These are phyloP conservation scores for Ochromonas danica DNA, from an alignment of 108 stramenopile genomes.

Conservation along the genomic window DNA sequence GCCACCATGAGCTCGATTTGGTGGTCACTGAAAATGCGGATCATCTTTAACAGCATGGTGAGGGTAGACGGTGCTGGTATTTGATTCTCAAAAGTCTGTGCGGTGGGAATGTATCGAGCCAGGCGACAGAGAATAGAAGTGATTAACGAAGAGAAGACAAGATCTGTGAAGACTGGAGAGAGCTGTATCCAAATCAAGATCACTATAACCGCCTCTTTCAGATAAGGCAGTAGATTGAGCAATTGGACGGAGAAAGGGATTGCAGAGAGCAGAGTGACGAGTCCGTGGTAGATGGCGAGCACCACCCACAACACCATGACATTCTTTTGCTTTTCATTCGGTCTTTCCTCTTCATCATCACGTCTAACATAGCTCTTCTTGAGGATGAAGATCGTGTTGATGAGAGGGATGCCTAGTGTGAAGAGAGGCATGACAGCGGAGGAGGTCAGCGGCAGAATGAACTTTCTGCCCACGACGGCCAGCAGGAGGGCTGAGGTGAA, in stretches of 20 bases:
- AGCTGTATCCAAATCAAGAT: constrained; percentile 8
- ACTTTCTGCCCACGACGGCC: constrained; percentile 11
- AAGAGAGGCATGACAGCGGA: constrained; percentile 7
- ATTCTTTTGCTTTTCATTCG: neutral
- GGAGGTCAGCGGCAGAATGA: constrained; percentile 28
- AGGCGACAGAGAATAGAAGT: neutral
- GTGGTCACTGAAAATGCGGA: neutral
- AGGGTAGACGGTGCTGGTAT: neutral
- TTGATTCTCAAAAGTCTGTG: neutral
- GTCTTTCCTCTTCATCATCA: neutral
- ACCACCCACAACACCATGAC: neutral
- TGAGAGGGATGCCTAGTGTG: constrained; percentile 12
- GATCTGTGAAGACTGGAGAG: neutral
- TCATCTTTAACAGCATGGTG: neutral
- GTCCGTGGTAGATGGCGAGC: neutral
- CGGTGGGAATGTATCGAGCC: neutral
- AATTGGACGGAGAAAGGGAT: neutral
- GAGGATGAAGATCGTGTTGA: neutral
- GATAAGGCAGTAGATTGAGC: neutral
- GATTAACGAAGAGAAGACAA: neutral
- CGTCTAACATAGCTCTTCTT: neutral
- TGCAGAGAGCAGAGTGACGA: neutral
- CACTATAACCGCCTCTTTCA: neutral
- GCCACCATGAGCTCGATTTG: neutral
- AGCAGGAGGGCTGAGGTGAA: neutral